phyloP scores from a whole-genome alignment of 768 basidiomycete genomes.

The Mycena amicta region DNA sequence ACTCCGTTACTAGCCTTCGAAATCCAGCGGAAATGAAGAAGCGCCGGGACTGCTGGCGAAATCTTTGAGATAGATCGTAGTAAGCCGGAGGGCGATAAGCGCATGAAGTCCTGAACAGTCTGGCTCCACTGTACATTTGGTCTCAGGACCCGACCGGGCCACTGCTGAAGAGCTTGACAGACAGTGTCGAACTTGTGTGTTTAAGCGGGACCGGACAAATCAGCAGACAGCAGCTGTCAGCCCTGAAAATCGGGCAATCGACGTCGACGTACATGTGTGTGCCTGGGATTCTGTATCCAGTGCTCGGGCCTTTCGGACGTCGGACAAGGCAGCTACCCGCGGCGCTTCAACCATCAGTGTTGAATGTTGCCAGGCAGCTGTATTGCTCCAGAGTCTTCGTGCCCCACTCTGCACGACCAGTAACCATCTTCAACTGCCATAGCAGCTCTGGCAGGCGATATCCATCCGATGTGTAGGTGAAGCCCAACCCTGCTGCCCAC shows the following conservation, averaged over 20 bases:
- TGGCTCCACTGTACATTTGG: too few species aligned
- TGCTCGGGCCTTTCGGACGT: neutral
- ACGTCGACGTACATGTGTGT: neutral
- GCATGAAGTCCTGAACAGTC: too few species aligned
- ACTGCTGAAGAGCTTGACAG: too few species aligned
- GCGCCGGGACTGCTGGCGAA: too few species aligned
- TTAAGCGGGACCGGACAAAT: neutral
- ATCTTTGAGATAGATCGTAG: too few species aligned
- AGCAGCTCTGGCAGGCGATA: neutral
- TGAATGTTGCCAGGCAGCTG: neutral
- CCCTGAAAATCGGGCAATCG: neutral
- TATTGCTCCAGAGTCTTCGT: neutral
- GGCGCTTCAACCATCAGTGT: neutral
- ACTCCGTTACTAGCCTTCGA: too few species aligned
- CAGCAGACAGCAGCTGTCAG: neutral
- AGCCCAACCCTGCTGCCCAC: neutral
- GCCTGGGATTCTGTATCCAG: neutral
- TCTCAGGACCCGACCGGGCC: too few species aligned
- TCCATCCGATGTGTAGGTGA: neutral
- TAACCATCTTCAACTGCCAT: neutral
- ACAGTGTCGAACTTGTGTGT: neutral
- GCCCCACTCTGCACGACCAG: neutral
- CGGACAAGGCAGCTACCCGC: neutral
- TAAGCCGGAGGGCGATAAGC: too few species aligned
- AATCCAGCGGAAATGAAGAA: too few species aligned